Evolutionary conservation across 2,329 filamentous ascomycete species (phyloP).

Genomic region (Hypomyces rosellus): DNA sequence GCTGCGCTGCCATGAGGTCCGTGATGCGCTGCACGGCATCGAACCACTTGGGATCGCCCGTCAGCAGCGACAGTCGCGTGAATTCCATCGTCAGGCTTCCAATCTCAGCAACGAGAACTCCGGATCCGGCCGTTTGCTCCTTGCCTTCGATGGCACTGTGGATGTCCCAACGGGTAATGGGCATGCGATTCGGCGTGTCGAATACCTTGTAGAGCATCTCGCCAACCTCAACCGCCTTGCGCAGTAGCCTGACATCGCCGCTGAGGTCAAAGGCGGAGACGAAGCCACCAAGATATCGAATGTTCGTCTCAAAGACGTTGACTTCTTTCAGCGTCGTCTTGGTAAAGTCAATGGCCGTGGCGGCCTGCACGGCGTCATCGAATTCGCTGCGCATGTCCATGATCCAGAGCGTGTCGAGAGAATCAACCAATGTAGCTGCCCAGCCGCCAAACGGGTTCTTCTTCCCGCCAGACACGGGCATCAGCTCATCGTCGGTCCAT

Average conservation of each 20-base stretch:
- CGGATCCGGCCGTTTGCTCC: conserved; percentile 12
- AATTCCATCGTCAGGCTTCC: conserved; percentile 67
- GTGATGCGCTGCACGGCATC: conserved; percentile 68
- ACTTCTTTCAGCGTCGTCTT: conserved; percentile 36
- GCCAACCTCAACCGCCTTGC: conserved; percentile 44
- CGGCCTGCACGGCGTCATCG: conserved; percentile 43
- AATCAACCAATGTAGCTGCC: conserved; percentile 54
- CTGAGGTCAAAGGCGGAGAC: conserved; percentile 46
- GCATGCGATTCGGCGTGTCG: conserved; percentile 46
- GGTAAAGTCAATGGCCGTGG: conserved; percentile 44
- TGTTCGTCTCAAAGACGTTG: conserved; percentile 49
- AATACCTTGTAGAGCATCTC: conserved; percentile 48
- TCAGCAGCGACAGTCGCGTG: conserved; percentile 63
- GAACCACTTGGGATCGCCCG: conserved; percentile 63
- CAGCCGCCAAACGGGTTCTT: conserved; percentile 47
- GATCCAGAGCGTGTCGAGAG: conserved; percentile 56
- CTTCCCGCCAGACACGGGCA: conserved; percentile 39
- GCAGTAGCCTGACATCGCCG: conserved; percentile 34
- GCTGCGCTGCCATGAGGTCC: conserved; percentile 57
- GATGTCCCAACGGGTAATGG: conserved; percentile 27
- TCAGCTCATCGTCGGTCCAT: conserved; percentile 47
- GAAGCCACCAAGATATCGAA: conserved; percentile 48
- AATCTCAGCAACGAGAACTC: conserved; percentile 50
- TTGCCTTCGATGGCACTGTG: conserved; percentile 20
- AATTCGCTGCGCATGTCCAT: conserved; percentile 55